Conservation (phyloP, 192 early-diverging fungal species). For the Rhizoclosmatium globosum region DNA sequence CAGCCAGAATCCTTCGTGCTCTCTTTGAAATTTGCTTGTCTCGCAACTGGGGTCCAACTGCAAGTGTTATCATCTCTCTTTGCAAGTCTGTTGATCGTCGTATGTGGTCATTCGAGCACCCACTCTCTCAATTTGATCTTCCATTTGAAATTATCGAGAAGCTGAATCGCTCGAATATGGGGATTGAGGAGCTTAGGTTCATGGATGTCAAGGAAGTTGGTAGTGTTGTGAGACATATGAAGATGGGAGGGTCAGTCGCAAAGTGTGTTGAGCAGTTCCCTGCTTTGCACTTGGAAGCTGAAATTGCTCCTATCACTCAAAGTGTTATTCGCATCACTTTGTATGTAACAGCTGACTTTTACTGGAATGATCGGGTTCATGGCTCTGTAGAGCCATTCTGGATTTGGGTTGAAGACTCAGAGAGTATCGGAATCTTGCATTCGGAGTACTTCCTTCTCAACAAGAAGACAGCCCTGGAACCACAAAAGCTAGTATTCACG, state of each 20-base stretch:
- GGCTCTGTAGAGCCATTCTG: conserved; percentile 92
- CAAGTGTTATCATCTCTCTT: conserved; percentile 79
- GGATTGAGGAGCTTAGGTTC: conserved; percentile 79
- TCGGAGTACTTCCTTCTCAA: conserved; percentile 89
- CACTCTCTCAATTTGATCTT: conserved; percentile 84
- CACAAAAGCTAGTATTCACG: conserved; percentile 80
- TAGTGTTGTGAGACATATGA: conserved; percentile 79
- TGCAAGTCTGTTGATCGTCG: conserved; percentile 86
- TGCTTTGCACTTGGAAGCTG: conserved; percentile 76
- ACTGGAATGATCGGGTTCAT: conserved; percentile 95
- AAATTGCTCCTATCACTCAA: conserved; percentile 92
- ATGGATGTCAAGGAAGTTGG: conserved; percentile 89
- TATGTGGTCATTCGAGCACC: conserved; percentile 94
- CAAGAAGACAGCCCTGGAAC: conserved; percentile 58
- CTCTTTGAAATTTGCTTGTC: conserved; percentile 95
- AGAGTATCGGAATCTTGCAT: conserved; percentile 90
- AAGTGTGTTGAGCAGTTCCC: conserved; percentile 89
- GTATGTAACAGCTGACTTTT: conserved; percentile 68
- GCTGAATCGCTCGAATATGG: conserved; percentile 68
- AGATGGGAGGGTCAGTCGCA: conserved; percentile 78
- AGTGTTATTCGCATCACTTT: conserved; percentile 87
- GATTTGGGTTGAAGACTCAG: conserved; percentile 95
- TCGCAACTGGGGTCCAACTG: conserved; percentile 88
- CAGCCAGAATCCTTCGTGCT: conserved; percentile 90
- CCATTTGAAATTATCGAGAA: conserved; percentile 77